These are phyloP conservation scores for Puccinia coronata DNA, from an alignment of 1,284 basidiomycete genomes.

Conservation along the genomic window DNA sequence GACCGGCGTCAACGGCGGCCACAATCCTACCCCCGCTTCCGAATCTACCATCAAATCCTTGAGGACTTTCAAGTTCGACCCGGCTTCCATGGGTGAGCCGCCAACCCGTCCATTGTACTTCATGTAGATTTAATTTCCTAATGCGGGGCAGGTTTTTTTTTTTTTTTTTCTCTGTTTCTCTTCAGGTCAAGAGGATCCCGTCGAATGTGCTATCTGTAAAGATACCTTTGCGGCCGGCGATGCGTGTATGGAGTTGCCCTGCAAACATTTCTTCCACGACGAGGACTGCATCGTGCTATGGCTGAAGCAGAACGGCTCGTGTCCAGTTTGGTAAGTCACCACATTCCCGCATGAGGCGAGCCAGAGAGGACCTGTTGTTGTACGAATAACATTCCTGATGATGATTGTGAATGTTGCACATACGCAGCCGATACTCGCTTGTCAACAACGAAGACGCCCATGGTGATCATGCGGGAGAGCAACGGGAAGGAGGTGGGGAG, in stretches of 20 bases:
- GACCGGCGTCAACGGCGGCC: conserved; percentile 63
- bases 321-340: conserved; percentile 75
- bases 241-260: conserved; percentile 67
- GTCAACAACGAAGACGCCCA: conserved; percentile 5
- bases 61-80: conserved; percentile 67
- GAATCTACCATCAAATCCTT: conserved; percentile 70
- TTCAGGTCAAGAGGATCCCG: conserved; percentile 61
- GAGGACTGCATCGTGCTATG: conserved; percentile 76
- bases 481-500: background rate
- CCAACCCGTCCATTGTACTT: background rate
- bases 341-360: background rate
- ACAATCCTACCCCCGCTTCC: conserved; percentile 70
- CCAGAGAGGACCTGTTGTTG: too few relatives aligned
- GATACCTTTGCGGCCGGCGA: conserved; percentile 54
- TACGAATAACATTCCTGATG: background rate
- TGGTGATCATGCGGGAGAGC: background rate
- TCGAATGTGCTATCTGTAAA: conserved; percentile 59
- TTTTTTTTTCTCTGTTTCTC: conserved; percentile 47
- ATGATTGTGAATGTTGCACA: background rate
- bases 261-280: conserved; percentile 74
- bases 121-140: background rate
- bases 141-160: background rate
- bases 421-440: conserved; percentile 28
- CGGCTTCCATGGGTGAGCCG: conserved; percentile 54
- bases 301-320: conserved; percentile 78